These are phyloP conservation scores for Malus asiatica DNA, from an alignment of 306 rosid species.

Conservation along the genomic window DNA sequence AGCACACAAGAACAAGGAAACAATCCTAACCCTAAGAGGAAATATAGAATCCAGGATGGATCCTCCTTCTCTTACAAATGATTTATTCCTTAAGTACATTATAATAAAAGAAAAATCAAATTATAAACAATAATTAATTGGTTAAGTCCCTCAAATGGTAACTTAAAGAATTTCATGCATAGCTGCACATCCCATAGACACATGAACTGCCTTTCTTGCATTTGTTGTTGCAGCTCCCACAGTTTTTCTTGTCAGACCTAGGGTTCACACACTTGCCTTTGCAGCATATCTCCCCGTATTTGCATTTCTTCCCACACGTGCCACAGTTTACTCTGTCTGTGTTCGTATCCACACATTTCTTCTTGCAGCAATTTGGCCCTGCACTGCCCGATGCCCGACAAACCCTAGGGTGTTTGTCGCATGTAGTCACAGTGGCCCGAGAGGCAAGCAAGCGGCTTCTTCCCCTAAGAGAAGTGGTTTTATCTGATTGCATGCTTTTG, in stretches of 20 bases:
- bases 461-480: constrained; percentile 19
- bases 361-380: constrained; percentile 47
- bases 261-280: constrained; percentile 47
- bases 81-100: not conserved
- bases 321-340: constrained; percentile 45
- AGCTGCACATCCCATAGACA: constrained; percentile 54
- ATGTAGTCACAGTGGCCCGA: constrained; percentile 12
- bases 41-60: not conserved
- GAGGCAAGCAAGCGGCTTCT: constrained; percentile 26
- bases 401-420: constrained; percentile 40
- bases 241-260: constrained; percentile 27
- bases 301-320: constrained; percentile 55
- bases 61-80: not conserved
- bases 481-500: not conserved
- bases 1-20: not conserved
- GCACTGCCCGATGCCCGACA: constrained; percentile 31
- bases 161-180: constrained; percentile 22
- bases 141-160: not conserved
- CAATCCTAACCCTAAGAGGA: not conserved
- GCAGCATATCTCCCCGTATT: constrained; percentile 41
- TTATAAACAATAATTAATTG: not conserved
- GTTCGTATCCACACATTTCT: constrained; percentile 34
- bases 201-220: constrained; percentile 35
- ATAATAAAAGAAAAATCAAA: not conserved
- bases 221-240: constrained; percentile 53